Evolutionary conservation across 2,329 filamentous ascomycete species (phyloP).

Genomic region (Ophiostoma quercus): DNA sequence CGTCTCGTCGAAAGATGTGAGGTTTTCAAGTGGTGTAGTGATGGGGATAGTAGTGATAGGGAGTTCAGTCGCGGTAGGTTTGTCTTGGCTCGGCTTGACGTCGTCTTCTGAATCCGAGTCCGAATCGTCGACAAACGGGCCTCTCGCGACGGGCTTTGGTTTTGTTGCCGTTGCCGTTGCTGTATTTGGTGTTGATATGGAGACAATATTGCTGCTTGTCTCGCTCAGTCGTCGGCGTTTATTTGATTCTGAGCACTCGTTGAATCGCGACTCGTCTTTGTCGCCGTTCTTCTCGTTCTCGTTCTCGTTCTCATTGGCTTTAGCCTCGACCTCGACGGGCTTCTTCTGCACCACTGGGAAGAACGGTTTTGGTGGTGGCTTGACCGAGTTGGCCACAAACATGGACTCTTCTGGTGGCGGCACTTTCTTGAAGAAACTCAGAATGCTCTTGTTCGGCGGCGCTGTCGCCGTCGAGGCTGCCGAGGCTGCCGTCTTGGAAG

Average conservation of each 20-base stretch:
- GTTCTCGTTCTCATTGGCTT: too few relatives aligned
- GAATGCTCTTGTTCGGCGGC: slow-evolving; percentile 56
- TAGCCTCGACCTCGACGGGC: not conserved
- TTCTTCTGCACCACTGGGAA: not conserved
- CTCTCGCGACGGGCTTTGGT: slow-evolving; percentile 34
- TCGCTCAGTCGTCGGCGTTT: slow-evolving; percentile 19
- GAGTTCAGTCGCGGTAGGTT: not conserved
- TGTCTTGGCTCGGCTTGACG: too few relatives aligned
- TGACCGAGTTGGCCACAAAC: slow-evolving; percentile 39
- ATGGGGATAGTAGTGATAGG: not conserved
- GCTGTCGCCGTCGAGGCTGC: not conserved
- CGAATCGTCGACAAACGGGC: slow-evolving; percentile 62
- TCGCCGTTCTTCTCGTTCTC: not conserved
- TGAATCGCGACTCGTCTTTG: slow-evolving; percentile 11
- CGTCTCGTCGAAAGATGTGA: slow-evolving; percentile 21
- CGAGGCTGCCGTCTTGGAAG: slow-evolving; percentile 23
- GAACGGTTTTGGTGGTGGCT: not conserved
- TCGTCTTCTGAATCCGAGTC: slow-evolving; percentile 29
- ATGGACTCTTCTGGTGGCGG: slow-evolving; percentile 55
- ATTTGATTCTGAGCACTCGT: slow-evolving; percentile 14
- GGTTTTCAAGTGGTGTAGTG: not conserved
- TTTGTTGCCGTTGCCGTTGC: slow-evolving; percentile 37
- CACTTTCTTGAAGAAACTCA: slow-evolving; percentile 70
- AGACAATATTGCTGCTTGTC: not conserved
- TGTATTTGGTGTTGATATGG: not conserved